A percentile compares a stretch with the other conserved stretches of the same genome.
Conservation (phyloP, 2,329 filamentous ascomycete species). For the Colletotrichum limetticola region DNA sequence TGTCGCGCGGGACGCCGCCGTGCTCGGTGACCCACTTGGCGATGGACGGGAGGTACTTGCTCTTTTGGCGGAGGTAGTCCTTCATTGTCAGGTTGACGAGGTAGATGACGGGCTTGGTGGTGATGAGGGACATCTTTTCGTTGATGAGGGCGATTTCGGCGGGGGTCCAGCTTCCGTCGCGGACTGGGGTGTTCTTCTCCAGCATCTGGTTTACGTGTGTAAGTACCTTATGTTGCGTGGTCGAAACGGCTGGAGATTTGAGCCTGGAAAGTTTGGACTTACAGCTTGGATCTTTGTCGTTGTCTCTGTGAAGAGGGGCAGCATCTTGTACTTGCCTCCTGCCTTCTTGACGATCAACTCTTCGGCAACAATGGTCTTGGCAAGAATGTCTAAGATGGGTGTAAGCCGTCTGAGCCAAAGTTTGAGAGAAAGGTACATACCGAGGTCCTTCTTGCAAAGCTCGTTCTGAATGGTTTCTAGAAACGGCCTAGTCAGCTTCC, state of each 20-base stretch:
- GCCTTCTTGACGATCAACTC: conserved; percentile 52
- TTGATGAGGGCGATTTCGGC: conserved; percentile 57
- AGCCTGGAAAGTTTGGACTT: neutral
- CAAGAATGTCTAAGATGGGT: neutral
- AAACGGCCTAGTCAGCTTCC: neutral
- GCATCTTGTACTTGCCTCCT: conserved; percentile 57
- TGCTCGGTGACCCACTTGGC: conserved; percentile 57
- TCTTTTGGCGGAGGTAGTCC: conserved; percentile 57
- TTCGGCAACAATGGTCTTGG: neutral
- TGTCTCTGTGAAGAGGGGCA: conserved; percentile 55
- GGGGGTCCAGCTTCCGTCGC: conserved; percentile 54
- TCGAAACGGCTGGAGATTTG: too few species aligned
- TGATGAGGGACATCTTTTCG: conserved; percentile 57
- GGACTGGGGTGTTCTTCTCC: conserved; percentile 52
- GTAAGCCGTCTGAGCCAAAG: neutral
- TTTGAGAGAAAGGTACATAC: neutral
- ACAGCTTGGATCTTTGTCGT: conserved; percentile 52
- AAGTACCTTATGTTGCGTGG: too few species aligned
- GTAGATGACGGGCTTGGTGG: conserved; percentile 57
- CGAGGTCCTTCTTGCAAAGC: neutral
- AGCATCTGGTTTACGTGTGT: conserved; percentile 43
- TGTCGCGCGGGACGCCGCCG: conserved; percentile 51
- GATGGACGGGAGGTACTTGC: conserved; percentile 56
- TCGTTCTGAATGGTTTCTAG: neutral
- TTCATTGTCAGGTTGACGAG: conserved; percentile 59